Conservation (phyloP, 2,329 filamentous ascomycete genomes). For the Coniochaeta prunicola region DNA sequence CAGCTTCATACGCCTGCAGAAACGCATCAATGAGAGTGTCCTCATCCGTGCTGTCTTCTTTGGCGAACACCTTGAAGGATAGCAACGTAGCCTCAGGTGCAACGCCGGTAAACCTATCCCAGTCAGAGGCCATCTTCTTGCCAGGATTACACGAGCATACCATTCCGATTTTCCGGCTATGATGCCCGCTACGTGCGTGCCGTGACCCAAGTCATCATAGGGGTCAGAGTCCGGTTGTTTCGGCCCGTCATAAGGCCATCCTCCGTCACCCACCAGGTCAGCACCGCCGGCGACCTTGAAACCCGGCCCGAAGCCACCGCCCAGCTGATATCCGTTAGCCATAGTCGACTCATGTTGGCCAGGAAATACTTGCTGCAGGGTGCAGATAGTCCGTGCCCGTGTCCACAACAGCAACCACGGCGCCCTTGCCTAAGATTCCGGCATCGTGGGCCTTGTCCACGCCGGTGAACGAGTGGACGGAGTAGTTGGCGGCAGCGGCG, state of each 20-base stretch:
- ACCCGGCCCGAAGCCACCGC: slow-evolving; percentile 3
- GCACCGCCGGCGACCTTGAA: slow-evolving; percentile 6
- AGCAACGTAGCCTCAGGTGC: slow-evolving; percentile 20
- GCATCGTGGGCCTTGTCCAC: slow-evolving; percentile 17
- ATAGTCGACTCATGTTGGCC: not conserved
- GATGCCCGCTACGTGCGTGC: slow-evolving; percentile 6
- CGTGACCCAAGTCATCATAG: slow-evolving; percentile 3
- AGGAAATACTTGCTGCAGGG: slow-evolving; percentile 10
- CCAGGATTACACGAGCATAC: not conserved
- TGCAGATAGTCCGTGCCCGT: slow-evolving; percentile 30
- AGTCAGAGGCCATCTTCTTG: not conserved
- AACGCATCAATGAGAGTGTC: slow-evolving; percentile 23
- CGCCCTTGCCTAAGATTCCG: slow-evolving; percentile 21
- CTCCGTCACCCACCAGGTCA: slow-evolving; percentile 5
- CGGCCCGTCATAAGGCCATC: not conserved
- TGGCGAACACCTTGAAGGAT: slow-evolving; percentile 23
- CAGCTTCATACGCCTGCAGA: slow-evolving; percentile 19
- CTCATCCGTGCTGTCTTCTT: slow-evolving; percentile 12
- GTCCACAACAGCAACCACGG: slow-evolving; percentile 23
- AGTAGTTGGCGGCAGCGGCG: slow-evolving; percentile 5
- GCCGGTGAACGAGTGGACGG: slow-evolving; percentile 2
- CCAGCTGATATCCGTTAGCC: slow-evolving; percentile 5
- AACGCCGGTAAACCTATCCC: slow-evolving; percentile 10
- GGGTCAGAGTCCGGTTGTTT: not conserved
- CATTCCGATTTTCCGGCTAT: slow-evolving; percentile 3